Evolutionary conservation across 257 asterid genomes (phyloP), one percentile per base, ranked within the genome.

Genomic region (Solanum piurae): DNA sequence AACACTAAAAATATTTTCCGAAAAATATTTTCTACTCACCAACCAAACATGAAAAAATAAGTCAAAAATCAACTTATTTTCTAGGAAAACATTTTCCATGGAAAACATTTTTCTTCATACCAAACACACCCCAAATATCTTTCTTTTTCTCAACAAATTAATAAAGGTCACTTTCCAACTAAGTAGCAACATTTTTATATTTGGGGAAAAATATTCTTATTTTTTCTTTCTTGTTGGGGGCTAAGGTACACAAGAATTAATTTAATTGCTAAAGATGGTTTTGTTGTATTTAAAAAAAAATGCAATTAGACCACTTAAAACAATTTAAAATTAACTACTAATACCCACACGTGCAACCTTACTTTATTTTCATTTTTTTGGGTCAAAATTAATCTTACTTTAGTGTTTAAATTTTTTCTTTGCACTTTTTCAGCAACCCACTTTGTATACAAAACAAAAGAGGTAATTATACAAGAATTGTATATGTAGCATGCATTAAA

Each of bases 121-220:
- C n/a, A n/a, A n/a, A n/a, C n/a, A n/a, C n/a, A n/a, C n/a, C 74
- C 80, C 87, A 83, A 49, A 49, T 80, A 29, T 49, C 44, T 82
- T 29, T 29, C 29, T 49, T 49, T 82, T 49, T 49, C 66, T 79
- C 29, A 79, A 79, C 40, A 44, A 79, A 29, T 20, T 33, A 71
- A 58, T 21, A 40, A 12, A 16, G n/a, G 91, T 90, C 91, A 42
- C 91, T 86, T 88, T 88, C 91, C 90, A 72, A 72, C 73, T 82
- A 44, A 66, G 86, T 58, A 74, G 83, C 49, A 74, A 49, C 29
- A 49, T 49, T 46, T 9, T 82, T 16, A 49, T 49, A 49, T 82
- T 49, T 49, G 31, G 82, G 29, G 42, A 82, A 49, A 80, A n/a
- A n/a, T 23, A 82, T 49, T 44, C 40, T 44, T 27, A 46, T 82